Evolutionary conservation across 495 filamentous ascomycete genomes (phyloP).

Genomic region (Alectoria sarmentosa): DNA sequence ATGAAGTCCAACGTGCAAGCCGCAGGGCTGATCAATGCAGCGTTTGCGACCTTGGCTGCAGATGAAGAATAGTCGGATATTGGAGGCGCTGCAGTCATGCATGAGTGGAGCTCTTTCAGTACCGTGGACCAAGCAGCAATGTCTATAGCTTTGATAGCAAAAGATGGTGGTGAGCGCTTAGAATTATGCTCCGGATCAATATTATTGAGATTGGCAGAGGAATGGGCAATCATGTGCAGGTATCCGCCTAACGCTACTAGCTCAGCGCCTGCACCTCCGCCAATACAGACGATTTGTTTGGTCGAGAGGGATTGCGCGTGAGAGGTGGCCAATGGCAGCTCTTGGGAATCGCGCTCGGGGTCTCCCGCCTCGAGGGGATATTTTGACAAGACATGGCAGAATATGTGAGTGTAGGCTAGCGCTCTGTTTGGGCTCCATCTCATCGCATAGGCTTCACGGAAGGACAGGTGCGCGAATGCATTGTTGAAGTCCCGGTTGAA

Average conservation of each 20-base stretch:
- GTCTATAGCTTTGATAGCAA: slow-evolving; percentile 66
- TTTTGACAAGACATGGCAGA: neutral
- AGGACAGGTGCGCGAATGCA: slow-evolving; percentile 65
- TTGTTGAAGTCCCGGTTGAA: slow-evolving; percentile 75
- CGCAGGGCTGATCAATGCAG: slow-evolving; percentile 33
- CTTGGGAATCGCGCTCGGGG: neutral
- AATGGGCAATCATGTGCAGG: slow-evolving; percentile 12
- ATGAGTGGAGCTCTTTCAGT: slow-evolving; percentile 44
- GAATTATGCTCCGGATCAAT: neutral
- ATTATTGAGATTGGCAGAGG: neutral
- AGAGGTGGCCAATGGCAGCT: neutral
- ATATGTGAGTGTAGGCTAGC: slow-evolving; percentile 57
- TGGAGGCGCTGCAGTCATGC: slow-evolving; percentile 32
- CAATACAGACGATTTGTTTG: slow-evolving; percentile 56
- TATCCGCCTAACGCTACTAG: slow-evolving; percentile 60
- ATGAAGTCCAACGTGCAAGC: slow-evolving; percentile 45
- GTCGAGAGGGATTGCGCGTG: slow-evolving; percentile 1
- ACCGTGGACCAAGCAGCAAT: slow-evolving; percentile 68
- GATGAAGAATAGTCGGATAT: slow-evolving; percentile 51
- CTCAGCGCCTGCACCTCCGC: slow-evolving; percentile 83
- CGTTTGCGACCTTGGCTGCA: slow-evolving; percentile 37
- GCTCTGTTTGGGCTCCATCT: slow-evolving; percentile 81
- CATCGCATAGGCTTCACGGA: slow-evolving; percentile 72
- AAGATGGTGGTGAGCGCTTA: neutral
- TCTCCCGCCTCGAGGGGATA: neutral